Evolutionary conservation across 2,329 filamentous ascomycete species (phyloP).

Genomic region (Calycina marina): DNA sequence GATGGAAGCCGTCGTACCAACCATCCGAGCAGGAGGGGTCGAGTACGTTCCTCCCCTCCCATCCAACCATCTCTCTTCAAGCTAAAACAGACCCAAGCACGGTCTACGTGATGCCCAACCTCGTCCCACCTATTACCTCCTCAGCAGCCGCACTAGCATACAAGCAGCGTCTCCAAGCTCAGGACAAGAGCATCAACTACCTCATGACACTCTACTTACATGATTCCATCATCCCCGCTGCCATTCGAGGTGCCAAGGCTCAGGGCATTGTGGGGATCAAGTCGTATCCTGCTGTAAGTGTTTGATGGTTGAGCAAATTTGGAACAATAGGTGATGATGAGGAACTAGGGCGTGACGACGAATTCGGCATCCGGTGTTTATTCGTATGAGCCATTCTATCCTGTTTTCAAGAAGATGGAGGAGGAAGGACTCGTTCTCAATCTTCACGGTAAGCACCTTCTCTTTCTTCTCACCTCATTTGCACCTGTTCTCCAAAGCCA

Average conservation of each 20-base stretch:
- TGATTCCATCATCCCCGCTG: slow-evolving; percentile 15
- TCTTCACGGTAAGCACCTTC: slow-evolving; percentile 75
- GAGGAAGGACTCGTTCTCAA: slow-evolving; percentile 71
- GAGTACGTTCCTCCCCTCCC: too few species aligned
- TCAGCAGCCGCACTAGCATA: slow-evolving; percentile 52
- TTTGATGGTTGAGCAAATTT: not conserved
- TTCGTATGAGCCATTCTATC: slow-evolving; percentile 55
- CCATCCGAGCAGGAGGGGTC: slow-evolving; percentile 45
- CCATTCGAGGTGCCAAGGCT: slow-evolving; percentile 16
- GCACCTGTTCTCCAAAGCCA: too few species aligned
- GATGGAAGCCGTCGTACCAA: slow-evolving; percentile 42
- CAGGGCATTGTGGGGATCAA: slow-evolving; percentile 19
- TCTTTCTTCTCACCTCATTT: slow-evolving; percentile 4
- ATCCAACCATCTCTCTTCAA: too few species aligned
- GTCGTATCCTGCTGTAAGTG: slow-evolving; percentile 10
- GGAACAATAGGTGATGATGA: slow-evolving; percentile 25
- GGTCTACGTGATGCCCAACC: slow-evolving; percentile 41
- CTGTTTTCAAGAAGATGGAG: slow-evolving; percentile 84
- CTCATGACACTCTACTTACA: slow-evolving; percentile 53
- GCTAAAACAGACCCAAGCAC: too few species aligned
- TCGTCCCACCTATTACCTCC: slow-evolving; percentile 47
- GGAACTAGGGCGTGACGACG: slow-evolving; percentile 44
- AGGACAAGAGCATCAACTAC: slow-evolving; percentile 49
- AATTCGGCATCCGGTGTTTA: slow-evolving; percentile 57
- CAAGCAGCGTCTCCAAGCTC: slow-evolving; percentile 40